Base-by-base conservation (phyloP, 176 grass and related monocot genomes). In the Hyparrhenia diplandra region DNA sequence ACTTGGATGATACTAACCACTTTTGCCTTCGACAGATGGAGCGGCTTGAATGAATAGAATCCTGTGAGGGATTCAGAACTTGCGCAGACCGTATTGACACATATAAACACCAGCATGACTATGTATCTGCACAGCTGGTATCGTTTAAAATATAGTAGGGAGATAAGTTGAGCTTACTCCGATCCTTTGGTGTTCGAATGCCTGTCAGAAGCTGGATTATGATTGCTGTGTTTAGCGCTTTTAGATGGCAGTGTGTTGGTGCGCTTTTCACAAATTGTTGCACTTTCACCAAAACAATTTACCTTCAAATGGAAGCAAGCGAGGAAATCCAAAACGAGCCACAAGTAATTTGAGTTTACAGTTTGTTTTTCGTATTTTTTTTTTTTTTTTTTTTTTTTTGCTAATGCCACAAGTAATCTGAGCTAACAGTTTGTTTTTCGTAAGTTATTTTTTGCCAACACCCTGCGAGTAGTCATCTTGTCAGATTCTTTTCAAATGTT, bases 21-120 rank as follows among this genome's bases (percentile, higher is more conserved):
- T 24, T 77, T 73, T 80, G 43, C 35, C 65, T 77, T 66, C 34
- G 71, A 61, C 86, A 88, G 88, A 94, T 94, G 88, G 83, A 94
- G 77, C 80, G 86, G 46, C 83, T 94, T 0, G 92, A 90, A 62
- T 90, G 69, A 90, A 20, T 61, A 66, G 34, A 6, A 76, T 24
- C 10, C 60, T 28, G 8, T 2, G 2, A 30, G n/a, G 42, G 27
- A 4, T 72, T 31, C 46, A 43, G 17, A 36, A 85, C 46, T 37
- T 62, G 66, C 30, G 52, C 64, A 75, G 69, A 62, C 9, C 6
- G 27, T 82, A 30, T 77, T n/a, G 36, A 21, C 24, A 58, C 4
- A 11, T 67, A 5, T 59, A 75, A 68, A 3, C 21, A 60, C 28
- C 41, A 68, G n/a, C 61, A 13, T 30, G 40, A 83, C 36, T 23